Evolutionary conservation across 1,284 basidiomycete genomes (phyloP), one percentile per base, ranked within the genome.

Genomic region (Erythrobasidium hasegawianum): DNA sequence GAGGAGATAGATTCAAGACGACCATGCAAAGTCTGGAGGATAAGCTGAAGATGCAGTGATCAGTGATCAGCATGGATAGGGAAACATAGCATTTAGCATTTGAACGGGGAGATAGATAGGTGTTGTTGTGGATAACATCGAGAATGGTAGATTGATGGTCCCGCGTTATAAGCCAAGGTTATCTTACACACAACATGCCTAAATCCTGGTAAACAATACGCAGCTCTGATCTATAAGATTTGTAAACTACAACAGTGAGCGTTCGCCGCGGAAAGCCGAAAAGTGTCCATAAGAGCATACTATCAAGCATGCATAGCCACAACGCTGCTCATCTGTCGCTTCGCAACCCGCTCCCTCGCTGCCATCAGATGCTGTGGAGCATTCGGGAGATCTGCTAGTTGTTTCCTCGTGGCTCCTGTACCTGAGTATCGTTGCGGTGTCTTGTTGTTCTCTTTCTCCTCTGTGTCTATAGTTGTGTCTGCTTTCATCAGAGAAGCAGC

Each of bases 11-110:
- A 13, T 65, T 65, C 33, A 65, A 65, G 45, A 65, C 43, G 14
- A 55, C 62, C 9, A 49, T 41, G 1, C 62, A 65, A 49, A 29
- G 41, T 2, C 24, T 58, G n/a, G 62, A 65, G 29, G 62, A 58
- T 14, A 49, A n/a, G 7, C 33, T 58, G 33, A 22, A 52, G 33
- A 40, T 64, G 14, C 24, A 64, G 14, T 64, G 54, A 53, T 14
- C 26, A 41, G 50, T 20, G 50, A 47, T 33, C 33, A 33, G 11
- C 33, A 33, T n/a, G n/a, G n/a, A n/a, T n/a, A n/a, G n/a, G n/a
- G n/a, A n/a, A n/a, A n/a, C n/a, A n/a, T n/a, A n/a, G n/a, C n/a
- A n/a, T n/a, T n/a, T n/a, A n/a, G n/a, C n/a, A n/a, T n/a, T n/a
- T n/a, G n/a, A n/a, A n/a, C n/a, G n/a, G n/a, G n/a, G n/a, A n/a